phyloP scores from a whole-genome alignment of 345 rosid genomes.

The Eucalyptus albens region DNA sequence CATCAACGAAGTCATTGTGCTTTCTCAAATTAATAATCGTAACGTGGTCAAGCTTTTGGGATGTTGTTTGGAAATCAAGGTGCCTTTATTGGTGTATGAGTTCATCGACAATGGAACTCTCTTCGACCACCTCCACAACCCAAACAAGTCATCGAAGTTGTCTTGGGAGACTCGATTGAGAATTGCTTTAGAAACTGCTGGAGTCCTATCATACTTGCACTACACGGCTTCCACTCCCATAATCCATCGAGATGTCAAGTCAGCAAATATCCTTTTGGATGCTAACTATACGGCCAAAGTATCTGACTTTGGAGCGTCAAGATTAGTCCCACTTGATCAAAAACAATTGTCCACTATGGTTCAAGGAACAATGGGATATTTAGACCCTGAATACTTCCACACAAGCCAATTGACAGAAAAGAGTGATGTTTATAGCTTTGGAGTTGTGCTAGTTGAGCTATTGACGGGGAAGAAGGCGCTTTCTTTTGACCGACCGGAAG shows the following conservation, averaged over 20 bases:
- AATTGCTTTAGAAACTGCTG: conserved; percentile 10
- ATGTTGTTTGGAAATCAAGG: conserved; percentile 29
- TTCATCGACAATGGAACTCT: conserved; percentile 22
- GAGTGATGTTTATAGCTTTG: conserved; percentile 35
- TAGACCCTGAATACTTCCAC: conserved; percentile 24
- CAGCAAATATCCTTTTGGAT: conserved; percentile 26
- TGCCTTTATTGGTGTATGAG: conserved; percentile 30
- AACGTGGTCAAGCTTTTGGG: conserved; percentile 27
- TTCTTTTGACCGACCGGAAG: background rate
- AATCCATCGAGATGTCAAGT: conserved; percentile 23
- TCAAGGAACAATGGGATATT: conserved; percentile 28
- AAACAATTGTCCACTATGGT: conserved; percentile 16
- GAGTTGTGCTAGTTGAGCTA: conserved; percentile 25
- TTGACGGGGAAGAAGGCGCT: conserved; percentile 9
- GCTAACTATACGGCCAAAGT: conserved; percentile 13
- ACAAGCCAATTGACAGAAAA: conserved; percentile 4
- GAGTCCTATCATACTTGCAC: conserved; percentile 20
- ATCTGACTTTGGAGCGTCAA: conserved; percentile 33
- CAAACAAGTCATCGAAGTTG: background rate
- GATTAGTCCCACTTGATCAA: conserved; percentile 18
- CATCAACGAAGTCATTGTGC: too few species aligned
- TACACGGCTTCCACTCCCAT: conserved; percentile 9
- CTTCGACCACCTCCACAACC: conserved; percentile 11
- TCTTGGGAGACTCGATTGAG: conserved; percentile 16
- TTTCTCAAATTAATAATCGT: too few species aligned